Conservation (phyloP, 2,329 filamentous ascomycete species). For the Apiospora marii region DNA sequence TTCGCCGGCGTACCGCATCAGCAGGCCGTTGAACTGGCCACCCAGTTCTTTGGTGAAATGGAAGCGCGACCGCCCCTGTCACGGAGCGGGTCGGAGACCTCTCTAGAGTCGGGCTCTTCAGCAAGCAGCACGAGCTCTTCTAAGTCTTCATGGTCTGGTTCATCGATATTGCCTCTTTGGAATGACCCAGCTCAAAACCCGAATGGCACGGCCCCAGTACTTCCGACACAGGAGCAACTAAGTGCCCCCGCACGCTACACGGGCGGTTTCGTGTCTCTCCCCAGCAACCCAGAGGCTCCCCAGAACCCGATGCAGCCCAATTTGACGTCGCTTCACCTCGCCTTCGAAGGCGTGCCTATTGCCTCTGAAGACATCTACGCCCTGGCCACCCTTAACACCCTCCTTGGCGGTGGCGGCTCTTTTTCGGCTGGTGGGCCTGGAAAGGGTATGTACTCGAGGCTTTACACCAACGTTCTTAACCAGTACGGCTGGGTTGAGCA, state of each 20-base stretch:
- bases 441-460: slow-evolving; percentile 98
- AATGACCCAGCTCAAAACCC: slow-evolving; percentile 75
- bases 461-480: slow-evolving; percentile 98
- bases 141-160: slow-evolving; percentile 39
- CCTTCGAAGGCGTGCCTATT: slow-evolving; percentile 94
- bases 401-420: slow-evolving; percentile 93
- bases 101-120: slow-evolving; percentile 43
- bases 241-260: slow-evolving; percentile 81
- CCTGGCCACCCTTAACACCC: slow-evolving; percentile 91
- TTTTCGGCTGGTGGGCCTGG: slow-evolving; percentile 97
- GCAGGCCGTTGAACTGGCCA: slow-evolving; percentile 79
- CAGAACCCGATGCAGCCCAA: slow-evolving; percentile 78
- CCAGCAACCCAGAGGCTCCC: slow-evolving; percentile 75
- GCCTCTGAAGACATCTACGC: slow-evolving; percentile 94
- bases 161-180: slow-evolving; percentile 43
- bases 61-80: slow-evolving; percentile 61
- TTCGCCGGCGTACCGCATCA: slow-evolving; percentile 90
- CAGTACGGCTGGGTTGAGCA: slow-evolving; percentile 97
- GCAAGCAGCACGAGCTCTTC: slow-evolving; percentile 35
- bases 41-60: slow-evolving; percentile 95
- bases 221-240: slow-evolving; percentile 62
- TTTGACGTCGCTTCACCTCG: slow-evolving; percentile 92
- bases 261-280: slow-evolving; percentile 89
- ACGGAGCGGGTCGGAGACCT: slow-evolving; percentile 66
- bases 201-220: slow-evolving; percentile 51